These are phyloP conservation scores for Solanum paucissectum DNA, from an alignment of 257 asterid genomes.

Conservation along the genomic window DNA sequence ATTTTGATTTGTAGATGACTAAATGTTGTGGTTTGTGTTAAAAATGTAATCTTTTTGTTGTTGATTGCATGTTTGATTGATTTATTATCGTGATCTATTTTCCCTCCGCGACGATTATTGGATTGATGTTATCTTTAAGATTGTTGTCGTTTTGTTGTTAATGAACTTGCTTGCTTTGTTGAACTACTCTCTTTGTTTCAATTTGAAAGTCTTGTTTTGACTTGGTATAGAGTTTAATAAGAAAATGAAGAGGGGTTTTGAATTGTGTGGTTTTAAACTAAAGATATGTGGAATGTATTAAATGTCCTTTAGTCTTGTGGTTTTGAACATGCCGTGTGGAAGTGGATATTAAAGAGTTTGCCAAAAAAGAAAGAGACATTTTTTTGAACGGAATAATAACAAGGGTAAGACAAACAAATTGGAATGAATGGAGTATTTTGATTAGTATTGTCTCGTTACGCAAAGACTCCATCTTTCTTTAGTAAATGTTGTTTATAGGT, in stretches of 20 bases:
- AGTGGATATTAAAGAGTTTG: neutral
- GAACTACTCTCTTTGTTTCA: neutral
- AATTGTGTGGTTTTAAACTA: neutral
- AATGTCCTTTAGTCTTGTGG: neutral
- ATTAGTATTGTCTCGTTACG: neutral
- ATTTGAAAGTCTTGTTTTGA: neutral
- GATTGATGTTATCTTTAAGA: neutral
- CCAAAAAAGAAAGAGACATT: neutral
- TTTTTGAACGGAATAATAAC: neutral
- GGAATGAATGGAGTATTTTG: neutral
- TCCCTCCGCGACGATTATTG: neutral
- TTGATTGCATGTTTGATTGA: neutral
- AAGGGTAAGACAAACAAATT: neutral
- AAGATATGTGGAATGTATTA: neutral
- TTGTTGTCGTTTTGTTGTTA: neutral
- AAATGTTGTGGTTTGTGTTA: neutral
- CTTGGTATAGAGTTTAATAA: neutral
- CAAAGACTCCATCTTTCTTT: neutral
- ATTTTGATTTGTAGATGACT: neutral
- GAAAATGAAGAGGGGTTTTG: neutral
- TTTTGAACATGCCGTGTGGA: neutral
- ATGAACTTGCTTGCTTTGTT: neutral
- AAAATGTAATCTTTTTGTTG: neutral
- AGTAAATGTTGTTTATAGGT: neutral
- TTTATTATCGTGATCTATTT: neutral